phyloP scores from a whole-genome alignment of 2,329 filamentous ascomycete species.

The Didymella lethalis region DNA sequence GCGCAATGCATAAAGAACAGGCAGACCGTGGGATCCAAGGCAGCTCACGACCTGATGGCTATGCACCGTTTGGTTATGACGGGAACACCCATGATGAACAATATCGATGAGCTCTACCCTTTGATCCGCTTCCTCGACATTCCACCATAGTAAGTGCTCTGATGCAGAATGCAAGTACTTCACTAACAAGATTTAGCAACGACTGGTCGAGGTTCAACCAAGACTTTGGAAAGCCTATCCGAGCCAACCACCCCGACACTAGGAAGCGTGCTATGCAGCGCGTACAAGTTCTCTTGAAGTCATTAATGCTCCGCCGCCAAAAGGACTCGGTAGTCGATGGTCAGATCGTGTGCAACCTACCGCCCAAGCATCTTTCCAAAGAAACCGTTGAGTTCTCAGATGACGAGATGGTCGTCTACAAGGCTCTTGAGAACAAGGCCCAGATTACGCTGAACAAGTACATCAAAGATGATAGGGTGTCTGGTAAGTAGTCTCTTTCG shows the following conservation, averaged over 20 bases:
- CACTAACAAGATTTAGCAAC: slow-evolving; percentile 45
- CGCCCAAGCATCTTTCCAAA: slow-evolving; percentile 68
- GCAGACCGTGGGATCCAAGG: slow-evolving; percentile 67
- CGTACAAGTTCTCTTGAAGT: slow-evolving; percentile 78
- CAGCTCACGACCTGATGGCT: slow-evolving; percentile 65
- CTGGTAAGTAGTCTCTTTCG: slow-evolving; percentile 46
- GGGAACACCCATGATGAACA: slow-evolving; percentile 90
- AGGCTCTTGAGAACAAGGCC: slow-evolving; percentile 70
- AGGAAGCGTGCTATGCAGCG: slow-evolving; percentile 67
- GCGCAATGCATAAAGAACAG: slow-evolving; percentile 83
- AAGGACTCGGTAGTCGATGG: slow-evolving; percentile 83
- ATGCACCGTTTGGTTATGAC: slow-evolving; percentile 76
- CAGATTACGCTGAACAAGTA: slow-evolving; percentile 80
- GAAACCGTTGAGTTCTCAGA: slow-evolving; percentile 71
- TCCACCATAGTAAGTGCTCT: slow-evolving; percentile 62
- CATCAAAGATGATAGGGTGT: slow-evolving; percentile 71
- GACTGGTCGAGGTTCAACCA: slow-evolving; percentile 67
- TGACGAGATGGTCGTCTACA: slow-evolving; percentile 72
- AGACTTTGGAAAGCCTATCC: slow-evolving; percentile 62
- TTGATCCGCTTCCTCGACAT: slow-evolving; percentile 80
- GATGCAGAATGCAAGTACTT: not conserved
- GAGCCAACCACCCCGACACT: slow-evolving; percentile 46
- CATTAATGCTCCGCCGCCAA: slow-evolving; percentile 81
- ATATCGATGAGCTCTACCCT: slow-evolving; percentile 77
- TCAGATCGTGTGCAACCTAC: slow-evolving; percentile 74